These are phyloP conservation scores for Aspergillus sp. DNA, from an alignment of 2,329 filamentous ascomycete genomes.

Conservation along the genomic window DNA sequence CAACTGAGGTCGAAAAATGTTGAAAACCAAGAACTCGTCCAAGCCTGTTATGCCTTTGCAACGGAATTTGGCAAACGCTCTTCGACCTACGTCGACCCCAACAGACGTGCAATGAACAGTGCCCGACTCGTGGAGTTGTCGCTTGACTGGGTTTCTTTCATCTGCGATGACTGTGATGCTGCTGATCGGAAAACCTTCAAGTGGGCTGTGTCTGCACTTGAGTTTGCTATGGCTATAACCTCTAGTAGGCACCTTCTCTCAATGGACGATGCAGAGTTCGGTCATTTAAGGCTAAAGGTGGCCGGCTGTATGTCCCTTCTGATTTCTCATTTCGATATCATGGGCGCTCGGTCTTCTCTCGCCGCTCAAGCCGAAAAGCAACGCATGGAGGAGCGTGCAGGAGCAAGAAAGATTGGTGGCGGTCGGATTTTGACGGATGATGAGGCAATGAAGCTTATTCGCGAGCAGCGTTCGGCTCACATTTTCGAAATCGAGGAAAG, in stretches of 20 bases:
- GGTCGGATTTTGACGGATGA: slow-evolving; percentile 72
- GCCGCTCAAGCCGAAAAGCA: slow-evolving; percentile 93
- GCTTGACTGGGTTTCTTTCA: slow-evolving; percentile 95
- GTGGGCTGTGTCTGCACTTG: slow-evolving; percentile 91
- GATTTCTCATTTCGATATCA: slow-evolving; percentile 98
- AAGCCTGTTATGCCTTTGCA: slow-evolving; percentile 97
- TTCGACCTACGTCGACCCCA: slow-evolving; percentile 91
- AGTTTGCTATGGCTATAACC: slow-evolving; percentile 97
- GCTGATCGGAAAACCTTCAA: slow-evolving; percentile 94
- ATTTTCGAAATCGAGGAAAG: slow-evolving; percentile 72
- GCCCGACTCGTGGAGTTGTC: slow-evolving; percentile 89
- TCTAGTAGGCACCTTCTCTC: slow-evolving; percentile 88
- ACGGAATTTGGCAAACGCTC: slow-evolving; percentile 97
- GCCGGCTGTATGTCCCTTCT: slow-evolving; percentile 95
- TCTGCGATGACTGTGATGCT: slow-evolving; percentile 92
- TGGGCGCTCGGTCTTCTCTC: slow-evolving; percentile 89
- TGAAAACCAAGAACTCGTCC: slow-evolving; percentile 91
- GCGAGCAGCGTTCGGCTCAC: slow-evolving; percentile 68
- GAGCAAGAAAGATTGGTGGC: slow-evolving; percentile 73
- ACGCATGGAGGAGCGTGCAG: slow-evolving; percentile 72
- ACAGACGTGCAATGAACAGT: slow-evolving; percentile 94
- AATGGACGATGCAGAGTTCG: slow-evolving; percentile 83
- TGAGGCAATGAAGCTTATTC: slow-evolving; percentile 72
- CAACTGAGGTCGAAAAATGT: slow-evolving; percentile 67
- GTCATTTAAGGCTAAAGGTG: slow-evolving; percentile 76